Base-by-base conservation (phyloP, 2,329 filamentous ascomycete genomes). In the Diaporthe helianthi region DNA sequence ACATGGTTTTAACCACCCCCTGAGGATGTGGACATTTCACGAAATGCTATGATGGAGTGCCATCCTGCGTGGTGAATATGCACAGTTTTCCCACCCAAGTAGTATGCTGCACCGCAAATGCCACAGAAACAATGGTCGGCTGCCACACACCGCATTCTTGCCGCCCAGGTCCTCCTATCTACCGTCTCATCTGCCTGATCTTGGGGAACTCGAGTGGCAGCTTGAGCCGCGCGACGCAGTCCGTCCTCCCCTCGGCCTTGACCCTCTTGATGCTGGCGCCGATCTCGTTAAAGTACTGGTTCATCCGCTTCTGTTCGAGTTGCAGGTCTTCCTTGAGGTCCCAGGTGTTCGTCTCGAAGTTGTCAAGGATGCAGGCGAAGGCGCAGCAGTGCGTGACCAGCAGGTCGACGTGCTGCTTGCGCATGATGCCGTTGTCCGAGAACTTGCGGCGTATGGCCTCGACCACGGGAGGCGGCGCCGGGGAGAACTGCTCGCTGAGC, bases 181-280 rank as follows among this genome's bases (percentile, higher is more conserved):
- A 58, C 15, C 44, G 65, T 70, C 73, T 41, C 73, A 71, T 51
- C 65, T 76, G 76, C 71, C 78, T 75, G 72, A 81, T 75, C 82
- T 91, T 94, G 1, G 95, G 96, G 78, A 98, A 98, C 70, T 90
- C 86, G 55, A 98, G 82, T 3, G 96, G 96, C 72, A 98, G 79
- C 74, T 86, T 88, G 75, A 98, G 82, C 74, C 89, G 89, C 15
- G 92, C 94, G 61, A 94, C 81, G 70, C 86, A 81, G 36, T 79
- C 75, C 69, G 79, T 79, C 70, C 80, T 85, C 71, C 89, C 88
- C 68, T 88, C 88, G 38, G 86, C 87, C 73, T 89, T 85, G 69
- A 87, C 84, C 73, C 84, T 81, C 77, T 85, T 88, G 36, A 93
- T 84, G 74, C 85, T 87, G 36, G 90, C 92, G 26, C 93, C 93